Conservation (phyloP, 768 basidiomycete species). For the Dioszegia hungarica region DNA sequence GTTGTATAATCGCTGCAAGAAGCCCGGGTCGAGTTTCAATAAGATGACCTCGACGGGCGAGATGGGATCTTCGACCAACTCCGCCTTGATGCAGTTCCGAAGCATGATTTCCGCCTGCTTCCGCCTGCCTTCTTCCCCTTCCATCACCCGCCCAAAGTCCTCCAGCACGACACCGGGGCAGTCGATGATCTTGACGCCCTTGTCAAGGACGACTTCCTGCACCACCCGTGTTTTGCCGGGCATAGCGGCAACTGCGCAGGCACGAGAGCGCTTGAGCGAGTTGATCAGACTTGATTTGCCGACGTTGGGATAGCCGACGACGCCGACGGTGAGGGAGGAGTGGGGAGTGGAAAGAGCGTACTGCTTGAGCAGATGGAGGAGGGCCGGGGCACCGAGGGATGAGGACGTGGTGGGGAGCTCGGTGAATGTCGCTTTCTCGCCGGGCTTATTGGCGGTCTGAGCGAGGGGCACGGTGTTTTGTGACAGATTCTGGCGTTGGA, state of each 20-base stretch:
- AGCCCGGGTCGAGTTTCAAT: conserved; percentile 61
- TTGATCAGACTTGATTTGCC: conserved; percentile 51
- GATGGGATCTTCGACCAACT: conserved; percentile 84
- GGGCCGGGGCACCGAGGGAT: conserved; percentile 51
- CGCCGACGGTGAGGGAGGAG: conserved; percentile 48
- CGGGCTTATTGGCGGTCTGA: conserved; percentile 25
- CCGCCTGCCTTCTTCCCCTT: conserved; percentile 47
- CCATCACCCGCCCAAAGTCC: conserved; percentile 58
- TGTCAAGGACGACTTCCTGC: conserved; percentile 86
- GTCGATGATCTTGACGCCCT: conserved; percentile 85
- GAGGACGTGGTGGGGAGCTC: conserved; percentile 43
- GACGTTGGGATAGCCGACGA: conserved; percentile 51
- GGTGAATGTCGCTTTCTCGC: conserved; percentile 22
- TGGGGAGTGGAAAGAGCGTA: conserved; percentile 48
- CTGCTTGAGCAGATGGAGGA: conserved; percentile 71
- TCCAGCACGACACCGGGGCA: conserved; percentile 98
- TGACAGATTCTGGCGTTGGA: conserved; percentile 75
- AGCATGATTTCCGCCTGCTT: conserved; percentile 63
- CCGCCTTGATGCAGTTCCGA: conserved; percentile 83
- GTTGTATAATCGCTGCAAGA: conserved; percentile 78
- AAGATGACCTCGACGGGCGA: conserved; percentile 87
- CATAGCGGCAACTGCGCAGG: conserved; percentile 85
- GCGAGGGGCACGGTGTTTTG: conserved; percentile 42
- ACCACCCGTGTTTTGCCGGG: conserved; percentile 90
- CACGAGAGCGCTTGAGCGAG: conserved; percentile 48